Percentiles rank a stretch among this genome's conserved stretches.
phyloP scores from a whole-genome alignment of 129 eudicot species.

The Pittosporum tobira region DNA sequence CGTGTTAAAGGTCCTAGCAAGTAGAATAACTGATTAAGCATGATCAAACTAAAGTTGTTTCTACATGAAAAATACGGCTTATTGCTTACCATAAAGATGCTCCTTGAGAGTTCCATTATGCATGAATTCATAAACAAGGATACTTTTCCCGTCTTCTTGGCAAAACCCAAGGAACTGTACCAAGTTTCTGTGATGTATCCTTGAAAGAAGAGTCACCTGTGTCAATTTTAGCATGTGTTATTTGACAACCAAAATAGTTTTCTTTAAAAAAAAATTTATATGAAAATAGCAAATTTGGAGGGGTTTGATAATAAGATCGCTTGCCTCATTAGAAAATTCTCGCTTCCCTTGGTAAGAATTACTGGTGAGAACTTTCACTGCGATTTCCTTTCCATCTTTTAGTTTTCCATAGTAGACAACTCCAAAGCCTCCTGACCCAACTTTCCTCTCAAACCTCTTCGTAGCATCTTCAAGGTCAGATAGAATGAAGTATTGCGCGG shows the following conservation, averaged over 20 bases:
- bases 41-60: conserved; percentile 1
- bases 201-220: conserved; percentile 93
- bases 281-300: background rate
- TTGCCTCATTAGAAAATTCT: conserved; percentile 90
- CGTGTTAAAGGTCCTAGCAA: conserved; percentile 61
- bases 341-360: conserved; percentile 91
- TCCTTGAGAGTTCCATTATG: conserved; percentile 97
- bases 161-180: conserved; percentile 97
- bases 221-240: background rate
- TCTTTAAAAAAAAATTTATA: no score
- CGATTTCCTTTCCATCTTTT: conserved; percentile 80
- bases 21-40: conserved; percentile 10
- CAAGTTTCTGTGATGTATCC: conserved; percentile 95
- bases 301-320: background rate
- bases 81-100: conserved; percentile 76
- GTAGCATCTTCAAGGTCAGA: conserved; percentile 75
- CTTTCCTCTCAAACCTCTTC: conserved; percentile 66
- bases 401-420: conserved; percentile 81
- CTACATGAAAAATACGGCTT: conserved; percentile 7
- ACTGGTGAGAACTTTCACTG: conserved; percentile 72
- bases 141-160: conserved; percentile 89
- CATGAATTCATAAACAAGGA: conserved; percentile 94
- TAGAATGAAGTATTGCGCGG: conserved; percentile 78
- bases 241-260: no score
- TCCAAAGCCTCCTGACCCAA: conserved; percentile 98